Evolutionary conservation across 495 filamentous ascomycete genomes (phyloP).

Genomic region (Penicillium mononematosum): DNA sequence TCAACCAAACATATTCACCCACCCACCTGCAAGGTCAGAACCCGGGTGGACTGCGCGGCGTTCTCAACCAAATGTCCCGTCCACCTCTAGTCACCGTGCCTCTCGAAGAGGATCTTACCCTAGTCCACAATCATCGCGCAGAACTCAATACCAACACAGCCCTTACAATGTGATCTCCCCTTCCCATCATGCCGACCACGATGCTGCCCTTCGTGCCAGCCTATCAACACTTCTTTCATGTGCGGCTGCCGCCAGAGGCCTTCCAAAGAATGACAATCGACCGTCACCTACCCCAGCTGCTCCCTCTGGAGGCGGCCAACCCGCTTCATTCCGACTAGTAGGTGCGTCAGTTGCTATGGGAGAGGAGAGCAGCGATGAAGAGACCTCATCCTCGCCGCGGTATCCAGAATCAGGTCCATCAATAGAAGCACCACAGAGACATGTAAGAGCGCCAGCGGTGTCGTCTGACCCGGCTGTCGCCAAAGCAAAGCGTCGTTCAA

Average conservation of each 20-base stretch:
- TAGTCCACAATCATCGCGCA: constrained; percentile 30
- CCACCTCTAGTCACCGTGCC: constrained; percentile 32
- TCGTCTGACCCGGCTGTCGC: constrained; percentile 26
- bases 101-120: constrained; percentile 41
- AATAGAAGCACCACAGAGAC: constrained; percentile 20
- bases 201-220: constrained; percentile 87
- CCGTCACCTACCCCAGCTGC: constrained; percentile 19
- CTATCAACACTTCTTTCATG: constrained; percentile 93
- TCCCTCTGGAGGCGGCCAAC: constrained; percentile 24
- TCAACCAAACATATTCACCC: constrained; percentile 86
- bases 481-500: constrained; percentile 52
- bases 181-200: constrained; percentile 79
- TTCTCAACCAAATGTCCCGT: constrained; percentile 40
- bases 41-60: constrained; percentile 47
- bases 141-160: constrained; percentile 41
- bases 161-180: constrained; percentile 68
- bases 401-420: constrained; percentile 26
- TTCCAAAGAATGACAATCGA: constrained; percentile 63
- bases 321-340: constrained; percentile 58
- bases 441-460: constrained; percentile 25
- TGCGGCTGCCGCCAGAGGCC: constrained; percentile 80
- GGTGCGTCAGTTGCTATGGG: constrained; percentile 72
- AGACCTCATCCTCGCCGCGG: constrained; percentile 13
- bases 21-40: constrained; percentile 65
- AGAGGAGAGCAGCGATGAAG: constrained; percentile 37